Conservation (phyloP, 2,329 filamentous ascomycete genomes). For the Trichoderma gracile region DNA sequence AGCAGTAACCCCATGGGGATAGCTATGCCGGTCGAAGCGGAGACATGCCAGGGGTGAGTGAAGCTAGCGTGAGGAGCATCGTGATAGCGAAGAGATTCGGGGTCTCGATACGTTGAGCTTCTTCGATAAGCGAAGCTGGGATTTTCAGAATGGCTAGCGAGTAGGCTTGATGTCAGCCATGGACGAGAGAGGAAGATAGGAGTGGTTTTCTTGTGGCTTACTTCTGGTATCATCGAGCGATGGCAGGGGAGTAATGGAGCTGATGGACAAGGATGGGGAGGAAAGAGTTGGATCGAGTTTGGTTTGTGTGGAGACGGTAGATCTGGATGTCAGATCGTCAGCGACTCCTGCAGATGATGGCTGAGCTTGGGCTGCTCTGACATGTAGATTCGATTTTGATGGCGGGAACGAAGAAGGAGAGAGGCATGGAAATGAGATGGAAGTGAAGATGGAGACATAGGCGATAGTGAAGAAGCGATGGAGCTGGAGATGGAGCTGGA, state of each 20-base stretch:
- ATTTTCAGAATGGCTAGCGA: not conserved
- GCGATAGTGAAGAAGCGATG: not conserved
- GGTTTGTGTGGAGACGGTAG: not conserved
- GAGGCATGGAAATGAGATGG: no score
- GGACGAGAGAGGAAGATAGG: not conserved
- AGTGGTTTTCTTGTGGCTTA: not conserved
- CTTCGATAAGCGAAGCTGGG: not conserved
- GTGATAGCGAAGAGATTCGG: conserved; percentile 6
- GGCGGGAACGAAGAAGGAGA: not conserved
- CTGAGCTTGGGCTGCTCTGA: not conserved
- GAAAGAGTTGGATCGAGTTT: not conserved
- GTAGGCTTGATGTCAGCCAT: not conserved
- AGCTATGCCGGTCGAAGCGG: not conserved
- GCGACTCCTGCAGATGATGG: not conserved
- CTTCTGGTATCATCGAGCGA: not conserved
- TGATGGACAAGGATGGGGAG: not conserved
- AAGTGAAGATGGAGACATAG: no score
- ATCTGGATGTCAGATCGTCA: not conserved
- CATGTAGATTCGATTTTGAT: not conserved
- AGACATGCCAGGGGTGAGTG: conserved; percentile 11
- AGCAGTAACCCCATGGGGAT: conserved; percentile 18
- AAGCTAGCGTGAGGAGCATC: conserved; percentile 10
- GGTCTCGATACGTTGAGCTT: not conserved
- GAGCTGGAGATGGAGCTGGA: not conserved
- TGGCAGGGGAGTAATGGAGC: not conserved